Evolutionary conservation across 192 early-diverging fungal genomes (phyloP).

Genomic region (Lobulomyces angularis): DNA sequence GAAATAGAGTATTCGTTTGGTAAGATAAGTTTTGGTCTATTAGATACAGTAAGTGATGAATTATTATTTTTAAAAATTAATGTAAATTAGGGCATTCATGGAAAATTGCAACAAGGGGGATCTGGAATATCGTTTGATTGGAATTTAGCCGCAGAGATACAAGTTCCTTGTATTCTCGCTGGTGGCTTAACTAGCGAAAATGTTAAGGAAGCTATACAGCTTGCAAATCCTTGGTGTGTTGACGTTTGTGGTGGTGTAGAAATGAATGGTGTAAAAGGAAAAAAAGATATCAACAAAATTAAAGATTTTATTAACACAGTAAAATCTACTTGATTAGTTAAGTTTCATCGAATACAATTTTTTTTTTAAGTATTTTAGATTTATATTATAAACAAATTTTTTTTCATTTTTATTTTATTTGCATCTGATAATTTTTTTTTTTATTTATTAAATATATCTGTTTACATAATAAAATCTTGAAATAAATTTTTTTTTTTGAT

Average conservation of each 20-base stretch:
- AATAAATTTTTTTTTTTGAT: no score
- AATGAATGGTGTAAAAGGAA: slow-evolving; percentile 46
- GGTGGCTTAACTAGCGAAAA: slow-evolving; percentile 82
- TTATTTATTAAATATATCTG: no score
- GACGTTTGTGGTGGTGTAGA: slow-evolving; percentile 94
- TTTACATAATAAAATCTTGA: no score
- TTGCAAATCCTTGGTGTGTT: slow-evolving; percentile 67
- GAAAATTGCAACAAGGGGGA: slow-evolving; percentile 65
- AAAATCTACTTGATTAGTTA: slow-evolving; percentile 23
- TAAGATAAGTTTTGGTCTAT: slow-evolving; percentile 11
- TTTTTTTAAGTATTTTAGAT: no score
- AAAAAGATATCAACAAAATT: slow-evolving; percentile 72
- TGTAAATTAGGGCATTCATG: slow-evolving; percentile 21
- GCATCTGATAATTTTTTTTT: no score
- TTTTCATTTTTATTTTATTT: no score
- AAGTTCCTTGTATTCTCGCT: slow-evolving; percentile 71
- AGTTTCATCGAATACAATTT: no score
- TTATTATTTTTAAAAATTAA: slow-evolving; percentile 63
- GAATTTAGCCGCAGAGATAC: slow-evolving; percentile 50
- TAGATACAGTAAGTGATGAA: slow-evolving; percentile 38
- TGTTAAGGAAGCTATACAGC: slow-evolving; percentile 56
- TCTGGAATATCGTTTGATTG: slow-evolving; percentile 77
- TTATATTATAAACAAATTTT: no score
- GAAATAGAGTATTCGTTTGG: slow-evolving; percentile 6
- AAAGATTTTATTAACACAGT: slow-evolving; percentile 53